Evolutionary conservation across 148 eudicot species (phyloP), one percentile per base, ranked within the genome.

Genomic region (Chenopodium formosanum): DNA sequence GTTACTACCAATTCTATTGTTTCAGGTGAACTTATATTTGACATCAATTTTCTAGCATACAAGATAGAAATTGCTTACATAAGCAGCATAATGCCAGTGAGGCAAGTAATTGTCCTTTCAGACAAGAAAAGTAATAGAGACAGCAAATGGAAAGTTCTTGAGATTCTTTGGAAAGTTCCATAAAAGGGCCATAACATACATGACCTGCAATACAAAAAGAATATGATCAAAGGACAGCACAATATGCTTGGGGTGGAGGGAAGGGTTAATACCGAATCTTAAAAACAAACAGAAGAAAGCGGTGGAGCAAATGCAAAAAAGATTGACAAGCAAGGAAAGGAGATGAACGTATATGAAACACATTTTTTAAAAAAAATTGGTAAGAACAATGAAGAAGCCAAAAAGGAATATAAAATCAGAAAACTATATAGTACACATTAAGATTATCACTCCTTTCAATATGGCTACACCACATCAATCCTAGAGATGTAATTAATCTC

Each of bases 61-160:
- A 73, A 84, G 72, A 56, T 60, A 79, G 58, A 60, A 73, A 75
- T 53, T 81, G 85, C 99, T 96, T 84, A 96, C 99, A 85, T 81
- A 96, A 84, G 89, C 98, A 96, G 85, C 94, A 94, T 53, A 89
- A 83, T 81, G 89, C 92, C 76, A 96, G 62, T 64, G 98, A 91
- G 86, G 90, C 83, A 68, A 96, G 90, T 84, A 96, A 81, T 68
- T 60, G 82, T 23, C 83, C 81, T 77, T 92, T 92, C 89, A 96
- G 52, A 72, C 73, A 80, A 81, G 94, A 85, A 86, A 91, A 89
- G 82, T 92, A 96, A 77, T 92, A 96, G 77, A 94, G 88, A 89
- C 94, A 94, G 72, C 94, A 91, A 34, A 94, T 53, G 77, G 93
- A 87, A 69, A 94, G 89, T 83, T 91, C 93, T 82, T 96, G 98